phyloP scores from a whole-genome alignment of 306 rosid species.

The Cucumis sativus region Cucumber_9930_V3 NC_026657.2:28878501-28879000 shows the following conservation, averaged over 20 bases:
- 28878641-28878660: background rate
- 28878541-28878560: background rate
- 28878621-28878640: background rate
- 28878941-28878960: no score
- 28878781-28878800: background rate
- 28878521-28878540: background rate
- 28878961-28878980: no score
- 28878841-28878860: no score
- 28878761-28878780: background rate
- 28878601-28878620: background rate
- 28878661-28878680: background rate
- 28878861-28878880: no score
- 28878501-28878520: background rate
- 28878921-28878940: no score
- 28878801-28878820: background rate
- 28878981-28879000: no score
- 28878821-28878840: no score
- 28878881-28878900: no score
- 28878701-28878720: background rate
- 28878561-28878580: background rate
- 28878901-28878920: no score
- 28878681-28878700: background rate
- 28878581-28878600: background rate
- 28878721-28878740: background rate
- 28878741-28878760: background rate